Evolutionary conservation across 257 asterid genomes (phyloP).

Genomic region (Capsicum rhomboideum): DNA sequence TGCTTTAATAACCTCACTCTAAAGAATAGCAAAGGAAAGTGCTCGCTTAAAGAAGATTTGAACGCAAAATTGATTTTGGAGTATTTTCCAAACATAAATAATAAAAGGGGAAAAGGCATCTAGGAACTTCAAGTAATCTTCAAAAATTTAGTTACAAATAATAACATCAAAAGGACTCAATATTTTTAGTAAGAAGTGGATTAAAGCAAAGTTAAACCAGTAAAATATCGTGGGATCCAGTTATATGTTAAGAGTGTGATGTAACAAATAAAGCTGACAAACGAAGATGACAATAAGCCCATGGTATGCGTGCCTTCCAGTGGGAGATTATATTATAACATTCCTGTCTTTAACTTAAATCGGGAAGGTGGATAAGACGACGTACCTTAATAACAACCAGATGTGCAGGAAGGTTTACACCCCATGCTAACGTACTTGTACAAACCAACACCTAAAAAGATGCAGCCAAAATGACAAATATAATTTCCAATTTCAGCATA

Average conservation of each 20-base stretch:
- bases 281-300: background rate
- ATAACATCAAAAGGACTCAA: background rate
- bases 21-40: background rate
- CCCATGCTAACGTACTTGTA: conserved; percentile 99
- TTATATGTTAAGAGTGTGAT: background rate
- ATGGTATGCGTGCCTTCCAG: background rate
- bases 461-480: conserved; percentile 7
- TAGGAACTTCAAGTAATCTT: background rate
- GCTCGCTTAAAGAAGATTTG: background rate
- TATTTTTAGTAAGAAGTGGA: background rate
- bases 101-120: background rate
- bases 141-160: background rate
- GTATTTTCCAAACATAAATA: background rate
- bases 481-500: background rate
- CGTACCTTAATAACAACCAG: conserved; percentile 85
- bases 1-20: background rate
- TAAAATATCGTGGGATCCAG: background rate
- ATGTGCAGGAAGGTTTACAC: conserved; percentile 99
- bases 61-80: background rate
- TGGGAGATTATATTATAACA: background rate
- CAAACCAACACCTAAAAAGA: conserved; percentile 80
- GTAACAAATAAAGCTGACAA: background rate
- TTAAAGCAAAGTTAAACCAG: background rate
- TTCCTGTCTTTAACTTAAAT: background rate
- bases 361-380: background rate